Base-by-base conservation (phyloP, 2,329 filamentous ascomycete species). In the Harringtonia aguacate region DNA sequence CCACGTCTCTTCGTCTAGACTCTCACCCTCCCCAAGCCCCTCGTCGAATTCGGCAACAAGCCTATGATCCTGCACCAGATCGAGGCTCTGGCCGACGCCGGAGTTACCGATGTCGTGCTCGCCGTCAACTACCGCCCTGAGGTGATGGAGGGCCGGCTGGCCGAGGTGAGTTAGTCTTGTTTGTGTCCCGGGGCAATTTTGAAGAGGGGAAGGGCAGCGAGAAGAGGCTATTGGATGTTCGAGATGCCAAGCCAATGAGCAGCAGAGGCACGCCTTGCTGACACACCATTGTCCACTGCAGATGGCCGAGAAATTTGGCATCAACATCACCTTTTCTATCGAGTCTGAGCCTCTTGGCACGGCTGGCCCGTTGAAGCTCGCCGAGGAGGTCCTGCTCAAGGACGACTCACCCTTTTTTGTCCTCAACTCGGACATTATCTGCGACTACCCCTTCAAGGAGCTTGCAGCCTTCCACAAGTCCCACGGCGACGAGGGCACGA, bases 21-120 rank as follows among this genome's bases (percentile, higher is more conserved):
- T 57, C 80, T 98, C 61, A 95, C 92, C 41, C 85, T 95, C 54
- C 90, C 90, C 50, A 98, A 97, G 69, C 90, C 92, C 53, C 77
- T 98, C 55, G 92, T 98, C 60, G 90, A 98, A 70, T 98, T 98
- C 61, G 88, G 80, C 61, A 98, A 98, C 77, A 90, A 92, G 70
- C 92, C 89, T 63, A 98, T 98, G 90, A 97, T 98, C 66, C 77
- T 94, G 60, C 90, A 97, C 69, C 90, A 98, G 70, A 86, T 98
- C 57, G 88, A 95, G 70, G 88, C 87, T 53, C 77, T 98, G 55
- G 90, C 92, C 55, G 84, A 81, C 48, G 90, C 88, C 47, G 90
- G 90, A 63, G 92, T 97, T 53, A 97, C 87, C 50, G 89, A 97
- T 70, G 94, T 98, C 59, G 90, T 98, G 45, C 79, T 98, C 46